Conservation (phyloP, 331 rosid genomes). For the Stylosanthes scabra region DNA sequence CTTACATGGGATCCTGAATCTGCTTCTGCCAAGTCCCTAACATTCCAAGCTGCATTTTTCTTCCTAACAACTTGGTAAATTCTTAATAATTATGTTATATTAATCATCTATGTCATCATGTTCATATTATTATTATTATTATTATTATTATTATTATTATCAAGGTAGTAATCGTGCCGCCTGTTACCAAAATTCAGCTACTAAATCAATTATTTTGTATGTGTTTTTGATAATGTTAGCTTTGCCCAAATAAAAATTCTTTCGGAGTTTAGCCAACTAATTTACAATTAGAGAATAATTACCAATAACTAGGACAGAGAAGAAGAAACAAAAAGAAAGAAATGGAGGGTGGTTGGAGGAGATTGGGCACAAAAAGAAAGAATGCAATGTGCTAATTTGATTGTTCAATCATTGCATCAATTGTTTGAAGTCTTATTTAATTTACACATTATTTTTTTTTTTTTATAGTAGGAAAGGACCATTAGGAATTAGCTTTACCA, state of each 20-base stretch:
- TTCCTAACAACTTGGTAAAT: conserved; percentile 79
- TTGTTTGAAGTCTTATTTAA: conserved; percentile 16
- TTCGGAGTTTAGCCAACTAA: too few species aligned
- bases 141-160: too few species aligned
- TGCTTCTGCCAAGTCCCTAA: conserved; percentile 59
- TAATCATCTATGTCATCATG: too few species aligned
- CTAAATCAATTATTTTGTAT: neutral
- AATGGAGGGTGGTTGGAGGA: neutral
- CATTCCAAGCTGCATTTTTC: conserved; percentile 84
- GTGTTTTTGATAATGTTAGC: neutral
- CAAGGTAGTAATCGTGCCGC: too few species aligned
- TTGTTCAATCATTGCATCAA: conserved; percentile 22
- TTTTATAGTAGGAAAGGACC: conserved; percentile 6
- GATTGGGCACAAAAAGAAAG: neutral
- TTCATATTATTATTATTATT: too few species aligned
- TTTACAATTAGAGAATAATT: neutral
- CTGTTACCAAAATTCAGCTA: neutral
- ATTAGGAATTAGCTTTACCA: conserved; percentile 2
- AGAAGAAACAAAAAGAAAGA: neutral
- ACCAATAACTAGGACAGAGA: neutral
- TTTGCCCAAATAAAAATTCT: too few species aligned
- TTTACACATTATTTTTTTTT: neutral
- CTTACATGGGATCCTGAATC: conserved; percentile 64
- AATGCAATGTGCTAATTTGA: conserved; percentile 11
- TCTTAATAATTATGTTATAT: too few species aligned